phyloP scores from a whole-genome alignment of 2,329 filamentous ascomycete species.

The Exserohilum rostratum region DNA sequence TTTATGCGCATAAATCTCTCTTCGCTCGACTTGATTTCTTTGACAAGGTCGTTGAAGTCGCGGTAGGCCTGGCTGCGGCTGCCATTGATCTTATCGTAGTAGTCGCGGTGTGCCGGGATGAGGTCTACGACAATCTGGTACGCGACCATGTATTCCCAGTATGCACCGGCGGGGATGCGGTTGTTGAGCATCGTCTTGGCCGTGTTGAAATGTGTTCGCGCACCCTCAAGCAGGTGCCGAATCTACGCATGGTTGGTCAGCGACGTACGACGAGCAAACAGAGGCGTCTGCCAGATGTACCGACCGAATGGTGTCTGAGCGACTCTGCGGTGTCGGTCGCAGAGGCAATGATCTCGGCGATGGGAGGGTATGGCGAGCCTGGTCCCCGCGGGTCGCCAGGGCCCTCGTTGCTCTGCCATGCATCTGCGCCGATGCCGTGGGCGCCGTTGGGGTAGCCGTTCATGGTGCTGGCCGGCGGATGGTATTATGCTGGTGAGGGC shows the following conservation, averaged over 20 bases:
- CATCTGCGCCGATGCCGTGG: slow-evolving; percentile 37
- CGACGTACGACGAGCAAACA: not conserved
- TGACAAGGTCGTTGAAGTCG: slow-evolving; percentile 49
- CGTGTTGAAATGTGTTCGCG: slow-evolving; percentile 49
- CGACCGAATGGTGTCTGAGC: slow-evolving; percentile 40
- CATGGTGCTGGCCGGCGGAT: slow-evolving; percentile 35
- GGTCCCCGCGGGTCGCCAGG: slow-evolving; percentile 27
- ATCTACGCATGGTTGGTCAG: slow-evolving; percentile 42
- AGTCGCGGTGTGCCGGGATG: slow-evolving; percentile 79
- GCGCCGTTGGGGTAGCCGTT: slow-evolving; percentile 40
- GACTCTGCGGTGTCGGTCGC: slow-evolving; percentile 46
- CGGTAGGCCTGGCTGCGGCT: slow-evolving; percentile 58
- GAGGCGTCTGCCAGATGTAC: slow-evolving; percentile 24
- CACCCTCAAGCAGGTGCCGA: slow-evolving; percentile 49
- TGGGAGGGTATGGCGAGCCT: slow-evolving; percentile 44
- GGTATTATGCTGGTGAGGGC: slow-evolving; percentile 25
- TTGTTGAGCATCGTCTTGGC: slow-evolving; percentile 60
- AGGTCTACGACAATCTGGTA: slow-evolving; percentile 78
- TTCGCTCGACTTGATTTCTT: slow-evolving; percentile 45
- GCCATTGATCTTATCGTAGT: slow-evolving; percentile 63
- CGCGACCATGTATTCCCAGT: slow-evolving; percentile 83
- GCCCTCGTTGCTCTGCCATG: slow-evolving; percentile 34
- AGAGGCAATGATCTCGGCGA: slow-evolving; percentile 52
- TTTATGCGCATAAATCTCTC: slow-evolving; percentile 56
- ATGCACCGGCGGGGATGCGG: slow-evolving; percentile 69